A percentile compares a stretch with the other conserved stretches of the same genome.
Evolutionary conservation across 2,329 filamentous ascomycete genomes (phyloP).

Genomic region (Dactylellina parvicollis): DNA sequence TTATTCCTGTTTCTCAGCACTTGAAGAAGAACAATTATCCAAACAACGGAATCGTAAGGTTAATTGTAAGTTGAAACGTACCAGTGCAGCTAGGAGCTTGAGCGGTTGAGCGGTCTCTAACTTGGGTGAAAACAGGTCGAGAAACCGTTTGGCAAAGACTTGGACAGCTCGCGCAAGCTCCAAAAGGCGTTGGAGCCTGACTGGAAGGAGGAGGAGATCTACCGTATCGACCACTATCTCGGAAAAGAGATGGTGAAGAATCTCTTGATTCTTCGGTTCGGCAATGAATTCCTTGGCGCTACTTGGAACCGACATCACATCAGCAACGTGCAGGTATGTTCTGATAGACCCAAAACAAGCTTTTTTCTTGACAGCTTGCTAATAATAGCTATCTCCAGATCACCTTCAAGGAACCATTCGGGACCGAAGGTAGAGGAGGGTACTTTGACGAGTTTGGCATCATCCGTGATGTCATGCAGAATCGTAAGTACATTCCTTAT

Average conservation of each 20-base stretch:
- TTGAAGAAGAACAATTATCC: constrained; percentile 98
- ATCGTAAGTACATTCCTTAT: constrained; percentile 68
- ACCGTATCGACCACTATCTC: constrained; percentile 98
- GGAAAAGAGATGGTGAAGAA: constrained; percentile 99
- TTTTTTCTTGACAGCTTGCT: neutral
- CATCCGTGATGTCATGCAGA: constrained; percentile 99
- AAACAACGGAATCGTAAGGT: constrained; percentile 84
- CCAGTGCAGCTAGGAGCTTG: neutral
- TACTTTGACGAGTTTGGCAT: constrained; percentile 99
- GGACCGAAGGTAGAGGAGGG: constrained; percentile 94
- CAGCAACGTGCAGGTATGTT: constrained; percentile 82
- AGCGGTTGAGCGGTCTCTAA: constrained; percentile 9
- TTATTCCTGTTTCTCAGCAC: constrained; percentile 96
- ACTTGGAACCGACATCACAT: constrained; percentile 99
- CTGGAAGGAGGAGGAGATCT: constrained; percentile 98
- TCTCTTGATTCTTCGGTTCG: constrained; percentile 95
- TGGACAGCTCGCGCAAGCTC: constrained; percentile 90
- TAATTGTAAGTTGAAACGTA: constrained; percentile 76
- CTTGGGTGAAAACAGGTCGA: constrained; percentile 73
- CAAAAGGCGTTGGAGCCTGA: constrained; percentile 95
- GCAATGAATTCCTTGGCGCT: constrained; percentile 97
- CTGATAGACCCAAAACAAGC: constrained; percentile 59
- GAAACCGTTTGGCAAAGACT: constrained; percentile 98
- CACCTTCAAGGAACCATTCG: constrained; percentile 99
- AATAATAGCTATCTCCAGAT: constrained; percentile 67